Conservation (phyloP, 768 basidiomycete genomes). For the Psilocybe subaeruginosa region DNA sequence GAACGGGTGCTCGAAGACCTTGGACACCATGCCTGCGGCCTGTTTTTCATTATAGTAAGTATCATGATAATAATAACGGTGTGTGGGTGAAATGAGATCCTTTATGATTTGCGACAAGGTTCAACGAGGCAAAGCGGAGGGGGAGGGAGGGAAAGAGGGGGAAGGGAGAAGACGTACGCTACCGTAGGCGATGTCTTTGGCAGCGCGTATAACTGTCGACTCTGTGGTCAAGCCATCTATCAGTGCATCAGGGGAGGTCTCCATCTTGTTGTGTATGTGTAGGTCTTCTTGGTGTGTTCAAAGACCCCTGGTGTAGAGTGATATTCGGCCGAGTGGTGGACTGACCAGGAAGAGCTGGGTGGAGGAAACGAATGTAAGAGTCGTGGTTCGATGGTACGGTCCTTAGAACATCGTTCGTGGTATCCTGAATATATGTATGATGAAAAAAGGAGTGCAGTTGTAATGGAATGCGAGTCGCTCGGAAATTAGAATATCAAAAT, state of each 20-base stretch:
- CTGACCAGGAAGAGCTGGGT: not conserved
- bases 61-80: no score
- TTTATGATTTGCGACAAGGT: no score
- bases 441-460: not conserved
- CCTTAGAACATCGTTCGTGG: not conserved
- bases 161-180: conserved; percentile 36
- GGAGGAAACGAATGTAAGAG: not conserved
- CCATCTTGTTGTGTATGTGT: conserved; percentile 16
- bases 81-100: no score
- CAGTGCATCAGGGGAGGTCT: conserved; percentile 24
- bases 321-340: not conserved
- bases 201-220: conserved; percentile 33
- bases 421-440: not conserved
- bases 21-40: conserved; percentile 84
- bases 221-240: conserved; percentile 15
- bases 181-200: conserved; percentile 52
- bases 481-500: no score
- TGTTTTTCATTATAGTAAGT: conserved; percentile 24
- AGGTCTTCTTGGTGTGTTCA: not conserved
- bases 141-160: not conserved
- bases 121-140: not conserved
- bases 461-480: not conserved
- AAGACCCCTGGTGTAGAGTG: not conserved
- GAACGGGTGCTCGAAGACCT: conserved; percentile 91
- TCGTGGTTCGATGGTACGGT: not conserved